Conservation (phyloP, 2,329 filamentous ascomycete species). For the Fusarium sp. region DNA sequence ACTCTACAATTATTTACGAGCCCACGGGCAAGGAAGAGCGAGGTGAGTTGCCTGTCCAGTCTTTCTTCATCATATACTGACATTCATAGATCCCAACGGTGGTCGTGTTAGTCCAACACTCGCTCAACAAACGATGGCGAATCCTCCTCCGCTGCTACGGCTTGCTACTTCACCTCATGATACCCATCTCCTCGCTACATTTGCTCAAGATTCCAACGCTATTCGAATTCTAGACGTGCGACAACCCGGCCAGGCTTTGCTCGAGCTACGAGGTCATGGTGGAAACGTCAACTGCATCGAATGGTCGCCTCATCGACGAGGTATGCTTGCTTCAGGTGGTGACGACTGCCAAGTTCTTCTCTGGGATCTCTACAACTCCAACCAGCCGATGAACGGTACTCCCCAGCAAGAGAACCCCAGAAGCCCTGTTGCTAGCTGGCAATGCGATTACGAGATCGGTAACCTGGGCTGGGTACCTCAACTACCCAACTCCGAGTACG, state of each 20-base stretch:
- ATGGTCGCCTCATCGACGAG: conserved; percentile 89
- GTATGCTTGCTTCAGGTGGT: conserved; percentile 88
- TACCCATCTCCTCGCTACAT: conserved; percentile 94
- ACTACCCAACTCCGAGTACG: conserved; percentile 71
- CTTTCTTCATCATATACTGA: background rate
- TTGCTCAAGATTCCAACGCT: conserved; percentile 90
- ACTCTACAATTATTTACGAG: conserved; percentile 99
- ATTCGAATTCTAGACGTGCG: conserved; percentile 96
- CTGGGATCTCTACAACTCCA: conserved; percentile 86
- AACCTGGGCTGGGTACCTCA: conserved; percentile 88
- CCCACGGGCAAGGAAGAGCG: conserved; percentile 86
- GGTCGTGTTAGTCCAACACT: conserved; percentile 78
- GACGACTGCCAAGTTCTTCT: conserved; percentile 92
- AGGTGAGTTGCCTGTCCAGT: conserved; percentile 58
- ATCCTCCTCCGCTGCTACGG: conserved; percentile 80
- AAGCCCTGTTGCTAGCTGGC: conserved; percentile 80
- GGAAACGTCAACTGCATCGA: conserved; percentile 91
- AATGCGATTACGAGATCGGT: conserved; percentile 86
- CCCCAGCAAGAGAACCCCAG: conserved; percentile 66
- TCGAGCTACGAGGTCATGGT: conserved; percentile 90
- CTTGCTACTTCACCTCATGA: conserved; percentile 94
- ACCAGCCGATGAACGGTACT: conserved; percentile 60
- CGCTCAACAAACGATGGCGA: conserved; percentile 79
- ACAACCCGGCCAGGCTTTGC: conserved; percentile 92
- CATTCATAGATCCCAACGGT: conserved; percentile 60